These are phyloP conservation scores for Jamesozyma piceae DNA, from an alignment of 805 yeast genomes.

Conservation along the genomic window DNA sequence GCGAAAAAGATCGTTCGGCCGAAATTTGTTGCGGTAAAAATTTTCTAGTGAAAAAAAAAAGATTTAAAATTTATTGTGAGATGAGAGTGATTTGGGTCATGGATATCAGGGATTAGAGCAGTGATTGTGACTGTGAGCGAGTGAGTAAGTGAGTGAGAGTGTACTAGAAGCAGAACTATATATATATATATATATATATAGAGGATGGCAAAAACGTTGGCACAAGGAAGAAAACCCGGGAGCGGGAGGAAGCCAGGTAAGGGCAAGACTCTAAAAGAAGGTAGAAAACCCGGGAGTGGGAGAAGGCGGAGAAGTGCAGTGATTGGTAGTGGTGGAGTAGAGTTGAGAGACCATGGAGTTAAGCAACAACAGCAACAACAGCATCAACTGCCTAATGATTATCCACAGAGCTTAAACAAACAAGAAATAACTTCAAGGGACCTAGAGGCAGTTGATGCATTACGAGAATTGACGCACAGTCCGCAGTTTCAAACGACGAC, in stretches of 20 bases:
- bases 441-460: constrained; percentile 23
- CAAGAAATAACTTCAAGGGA: constrained; percentile 13
- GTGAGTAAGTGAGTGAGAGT: too few relatives aligned
- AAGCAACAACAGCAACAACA: not conserved
- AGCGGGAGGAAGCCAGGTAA: constrained; percentile 31
- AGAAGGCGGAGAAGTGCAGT: constrained; percentile 16
- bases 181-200: too few relatives aligned
- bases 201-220: constrained; percentile 30
- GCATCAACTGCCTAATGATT: not conserved
- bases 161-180: too few relatives aligned
- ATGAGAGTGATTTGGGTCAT: too few relatives aligned
- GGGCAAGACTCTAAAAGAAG: constrained; percentile 28
- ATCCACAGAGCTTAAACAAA: not conserved
- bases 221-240: constrained; percentile 30
- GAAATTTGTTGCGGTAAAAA: too few relatives aligned
- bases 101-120: too few relatives aligned
- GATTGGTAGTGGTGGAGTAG: not conserved
- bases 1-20: too few relatives aligned
- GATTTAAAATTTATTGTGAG: too few relatives aligned
- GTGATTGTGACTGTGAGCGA: too few relatives aligned
- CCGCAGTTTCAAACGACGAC: constrained; percentile 9
- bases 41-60: too few relatives aligned
- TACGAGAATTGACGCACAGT: constrained; percentile 21
- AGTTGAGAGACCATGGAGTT: not conserved
- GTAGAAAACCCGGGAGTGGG: constrained; percentile 30